Evolutionary conservation across 176 grass and related monocot genomes (phyloP), one percentile per base, ranked within the genome.

Genomic region (Rhipidocladum racemiflorum): DNA sequence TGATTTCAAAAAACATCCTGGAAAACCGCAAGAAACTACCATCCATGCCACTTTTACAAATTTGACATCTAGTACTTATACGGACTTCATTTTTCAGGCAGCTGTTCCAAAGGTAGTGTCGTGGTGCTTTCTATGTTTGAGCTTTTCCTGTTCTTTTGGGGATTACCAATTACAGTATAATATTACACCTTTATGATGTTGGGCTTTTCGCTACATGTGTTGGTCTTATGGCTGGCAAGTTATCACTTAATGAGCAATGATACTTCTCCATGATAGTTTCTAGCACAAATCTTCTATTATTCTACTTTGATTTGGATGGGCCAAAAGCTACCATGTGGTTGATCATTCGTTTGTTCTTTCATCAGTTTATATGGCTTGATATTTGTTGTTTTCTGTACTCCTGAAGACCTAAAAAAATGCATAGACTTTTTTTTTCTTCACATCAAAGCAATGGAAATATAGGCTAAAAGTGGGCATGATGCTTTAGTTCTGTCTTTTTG

Each of bases 31-130:
- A 80, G 88, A 81, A 76, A 93, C 92, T 34, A 57, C 44, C 56
- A 94, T 97, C 68, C 83, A 89, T 65, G 92, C 90, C 56, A 97
- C 92, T 66, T 92, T 97, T 83, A 91, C 90, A 82, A 97, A 97
- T 89, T 79, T 97, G 84, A 92, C 90, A 54, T 88, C 95, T 28
- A 89, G 66, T 79, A 74, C 79, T 61, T 92, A 83, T 56, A 91
- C 88, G 24, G 85, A 97, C 81, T 97, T 97, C 77, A 67, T 94
- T 81, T 97, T 97, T 82, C 95, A 97, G 84, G 95, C 95, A 40
- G 95, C 95, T 75, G 95, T 97, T 65, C 95, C 95, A 63, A 97
- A 97, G 92, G 95, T 97, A 94, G 50, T 34, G 76, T 69, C 40
- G 10, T 68, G 12, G 39, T 77, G 43, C 15, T 68, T 29, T 83